Evolutionary conservation across 495 filamentous ascomycete species (phyloP), one percentile per base, ranked within the genome.

Genomic region (Baudoinia panamericana): DNA sequence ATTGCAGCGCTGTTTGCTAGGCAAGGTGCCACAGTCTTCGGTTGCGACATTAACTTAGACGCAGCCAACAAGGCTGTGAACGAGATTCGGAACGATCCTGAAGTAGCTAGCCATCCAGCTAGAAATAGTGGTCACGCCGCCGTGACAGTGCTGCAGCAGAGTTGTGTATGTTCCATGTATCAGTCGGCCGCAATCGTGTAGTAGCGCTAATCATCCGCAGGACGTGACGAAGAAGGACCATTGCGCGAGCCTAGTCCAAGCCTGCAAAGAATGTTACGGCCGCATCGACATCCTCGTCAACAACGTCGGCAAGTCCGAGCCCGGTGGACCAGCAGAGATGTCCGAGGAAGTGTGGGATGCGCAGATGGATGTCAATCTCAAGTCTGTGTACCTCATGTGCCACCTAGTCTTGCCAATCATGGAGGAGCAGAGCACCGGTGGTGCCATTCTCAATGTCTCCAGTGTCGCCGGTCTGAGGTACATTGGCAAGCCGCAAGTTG

Each of bases 261-360:
- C 51, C 0, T 71, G 67, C 44, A 56, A 71, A 45, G 48, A 36
- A 5, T 64, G 60, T 25, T 55, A 72, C 39, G 67, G 66, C 21
- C 57, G 69, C 1, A 70, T 75, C 13, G 70, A 75, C 42, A 69
- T 75, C 26, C 59, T 75, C 4, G 55, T 73, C 10, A 73, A 71
- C 46, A 73, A 71, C 41, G 70, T 73, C 0, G 71, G 69, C 5
- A 44, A 52, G 15, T 63, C 55, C 13, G 62, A 72, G 46, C 63
- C 68, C 0, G 70, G 69, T 0, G 62, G 63, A 34, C 68, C 70
- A 1, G 68, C 63, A 6, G 55, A 57, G 12, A 64, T 72, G 61
- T 13, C 21, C 0, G 69, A 71, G 41, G 59, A 66, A 9, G 46
- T 61, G 0, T 73, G 67, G 68, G 62, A 72, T 48, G 29, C 39